Evolutionary conservation across 2,329 filamentous ascomycete genomes (phyloP).

Genomic region (Spiromastix sp.): DNA sequence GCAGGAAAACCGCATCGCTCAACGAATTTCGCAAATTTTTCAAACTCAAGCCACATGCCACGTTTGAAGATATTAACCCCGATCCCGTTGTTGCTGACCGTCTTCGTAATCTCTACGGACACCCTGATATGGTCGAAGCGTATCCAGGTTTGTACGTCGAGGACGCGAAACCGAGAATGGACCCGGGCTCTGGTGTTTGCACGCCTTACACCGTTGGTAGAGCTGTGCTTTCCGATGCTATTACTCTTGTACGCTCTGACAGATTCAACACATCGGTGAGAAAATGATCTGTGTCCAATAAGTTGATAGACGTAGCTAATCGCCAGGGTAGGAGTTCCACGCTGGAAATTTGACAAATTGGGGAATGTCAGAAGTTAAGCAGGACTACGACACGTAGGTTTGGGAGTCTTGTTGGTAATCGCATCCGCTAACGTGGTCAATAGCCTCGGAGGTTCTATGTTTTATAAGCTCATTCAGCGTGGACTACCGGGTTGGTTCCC

Average conservation of each 20-base stretch:
- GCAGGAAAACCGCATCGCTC: slow-evolving; percentile 22
- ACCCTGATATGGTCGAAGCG: slow-evolving; percentile 56
- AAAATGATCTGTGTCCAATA: no score
- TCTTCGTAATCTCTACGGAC: slow-evolving; percentile 50
- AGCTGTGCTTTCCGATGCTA: slow-evolving; percentile 32
- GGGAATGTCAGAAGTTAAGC: slow-evolving; percentile 25
- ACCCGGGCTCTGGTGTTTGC: slow-evolving; percentile 24
- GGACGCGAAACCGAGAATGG: slow-evolving; percentile 24
- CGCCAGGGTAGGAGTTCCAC: slow-evolving; percentile 25
- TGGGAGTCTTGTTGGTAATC: not conserved
- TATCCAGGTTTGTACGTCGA: slow-evolving; percentile 53
- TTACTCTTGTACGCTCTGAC: slow-evolving; percentile 31
- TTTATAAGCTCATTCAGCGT: slow-evolving; percentile 19
- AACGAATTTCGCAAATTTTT: slow-evolving; percentile 54
- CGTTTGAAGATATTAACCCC: slow-evolving; percentile 48
- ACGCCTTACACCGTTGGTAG: slow-evolving; percentile 26
- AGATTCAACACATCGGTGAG: slow-evolving; percentile 27
- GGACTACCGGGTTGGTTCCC: slow-evolving; percentile 19
- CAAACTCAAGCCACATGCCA: slow-evolving; percentile 45
- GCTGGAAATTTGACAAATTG: slow-evolving; percentile 27
- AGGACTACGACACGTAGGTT: slow-evolving; percentile 16
- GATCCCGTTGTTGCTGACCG: slow-evolving; percentile 45
- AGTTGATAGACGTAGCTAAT: no score
- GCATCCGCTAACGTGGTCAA: slow-evolving; percentile 1
- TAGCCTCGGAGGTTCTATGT: slow-evolving; percentile 17